Evolutionary conservation across 176 grass and related monocot genomes (phyloP).

Genomic region (Saccharum officinarum): DNA sequence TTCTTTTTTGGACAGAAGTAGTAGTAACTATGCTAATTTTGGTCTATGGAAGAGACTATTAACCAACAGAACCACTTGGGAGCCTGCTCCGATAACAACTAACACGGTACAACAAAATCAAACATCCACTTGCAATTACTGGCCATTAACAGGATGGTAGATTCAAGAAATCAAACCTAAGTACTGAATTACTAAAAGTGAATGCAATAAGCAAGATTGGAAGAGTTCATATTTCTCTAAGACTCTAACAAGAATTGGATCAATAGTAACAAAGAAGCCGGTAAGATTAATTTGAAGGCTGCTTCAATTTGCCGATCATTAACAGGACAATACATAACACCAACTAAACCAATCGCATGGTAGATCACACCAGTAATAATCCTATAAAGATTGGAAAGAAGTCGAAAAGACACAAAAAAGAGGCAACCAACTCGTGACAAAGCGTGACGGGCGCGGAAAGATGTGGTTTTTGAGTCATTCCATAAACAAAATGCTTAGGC

Average conservation of each 20-base stretch:
- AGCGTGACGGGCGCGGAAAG: neutral
- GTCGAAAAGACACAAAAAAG: neutral
- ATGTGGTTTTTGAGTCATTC: neutral
- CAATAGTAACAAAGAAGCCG: neutral
- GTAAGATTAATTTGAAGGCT: neutral
- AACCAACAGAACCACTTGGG: neutral
- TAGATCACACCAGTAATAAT: too few species aligned
- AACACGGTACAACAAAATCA: neutral
- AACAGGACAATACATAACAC: neutral
- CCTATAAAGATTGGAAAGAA: neutral
- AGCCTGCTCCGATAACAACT: neutral
- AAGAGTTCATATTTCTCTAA: neutral
- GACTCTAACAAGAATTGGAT: neutral
- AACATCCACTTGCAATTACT: neutral
- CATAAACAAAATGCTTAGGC: neutral
- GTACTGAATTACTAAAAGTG: neutral
- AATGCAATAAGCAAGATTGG: neutral
- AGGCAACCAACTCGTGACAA: neutral
- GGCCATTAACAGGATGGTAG: neutral
- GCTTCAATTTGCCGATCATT: neutral
- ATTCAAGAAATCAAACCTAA: neutral
- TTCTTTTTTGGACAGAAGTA: neutral
- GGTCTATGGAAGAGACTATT: neutral
- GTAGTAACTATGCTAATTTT: neutral
- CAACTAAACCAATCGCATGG: neutral